These are phyloP conservation scores for Stephania japonica DNA, from an alignment of 164 flowering plant genomes.

Conservation along the genomic window DNA sequence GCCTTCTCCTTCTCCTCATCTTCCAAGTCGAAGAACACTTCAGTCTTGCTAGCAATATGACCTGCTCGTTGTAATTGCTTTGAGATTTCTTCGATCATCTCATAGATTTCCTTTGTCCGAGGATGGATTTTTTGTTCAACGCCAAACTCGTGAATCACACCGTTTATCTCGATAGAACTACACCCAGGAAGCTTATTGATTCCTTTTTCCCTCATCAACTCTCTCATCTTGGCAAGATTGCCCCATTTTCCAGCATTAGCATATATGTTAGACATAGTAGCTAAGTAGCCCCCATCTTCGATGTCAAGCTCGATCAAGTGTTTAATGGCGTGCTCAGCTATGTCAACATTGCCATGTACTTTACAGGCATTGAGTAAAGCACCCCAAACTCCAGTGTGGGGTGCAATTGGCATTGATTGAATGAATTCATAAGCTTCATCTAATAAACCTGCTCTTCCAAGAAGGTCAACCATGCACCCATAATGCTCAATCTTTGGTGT, in stretches of 20 bases:
- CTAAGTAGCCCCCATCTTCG: neutral
- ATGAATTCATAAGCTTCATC: slow-evolving; percentile 24
- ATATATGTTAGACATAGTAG: slow-evolving; percentile 22
- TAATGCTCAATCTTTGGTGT: slow-evolving; percentile 32
- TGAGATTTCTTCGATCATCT: slow-evolving; percentile 32
- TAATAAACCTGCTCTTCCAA: slow-evolving; percentile 33
- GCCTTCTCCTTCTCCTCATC: slow-evolving; percentile 15
- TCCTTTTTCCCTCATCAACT: slow-evolving; percentile 30
- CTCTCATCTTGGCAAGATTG: slow-evolving; percentile 26
- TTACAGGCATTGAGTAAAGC: slow-evolving; percentile 35
- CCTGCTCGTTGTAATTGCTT: slow-evolving; percentile 27
- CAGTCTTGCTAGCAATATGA: slow-evolving; percentile 28
- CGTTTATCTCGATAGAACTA: slow-evolving; percentile 25
- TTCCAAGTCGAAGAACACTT: slow-evolving; percentile 38
- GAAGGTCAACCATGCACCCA: slow-evolving; percentile 21
- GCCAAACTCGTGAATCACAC: slow-evolving; percentile 35
- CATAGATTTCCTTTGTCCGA: slow-evolving; percentile 24
- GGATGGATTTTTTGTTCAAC: slow-evolving; percentile 30
- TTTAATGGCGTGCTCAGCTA: slow-evolving; percentile 21
- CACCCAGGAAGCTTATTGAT: slow-evolving; percentile 27
- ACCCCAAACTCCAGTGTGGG: slow-evolving; percentile 32
- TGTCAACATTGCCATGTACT: slow-evolving; percentile 26
- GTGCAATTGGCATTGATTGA: slow-evolving; percentile 26
- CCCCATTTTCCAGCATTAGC: slow-evolving; percentile 40
- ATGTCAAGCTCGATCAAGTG: slow-evolving; percentile 13